Base-by-base conservation (phyloP, 2,329 filamentous ascomycete genomes). In the Sordariomycetes sp. region DNA sequence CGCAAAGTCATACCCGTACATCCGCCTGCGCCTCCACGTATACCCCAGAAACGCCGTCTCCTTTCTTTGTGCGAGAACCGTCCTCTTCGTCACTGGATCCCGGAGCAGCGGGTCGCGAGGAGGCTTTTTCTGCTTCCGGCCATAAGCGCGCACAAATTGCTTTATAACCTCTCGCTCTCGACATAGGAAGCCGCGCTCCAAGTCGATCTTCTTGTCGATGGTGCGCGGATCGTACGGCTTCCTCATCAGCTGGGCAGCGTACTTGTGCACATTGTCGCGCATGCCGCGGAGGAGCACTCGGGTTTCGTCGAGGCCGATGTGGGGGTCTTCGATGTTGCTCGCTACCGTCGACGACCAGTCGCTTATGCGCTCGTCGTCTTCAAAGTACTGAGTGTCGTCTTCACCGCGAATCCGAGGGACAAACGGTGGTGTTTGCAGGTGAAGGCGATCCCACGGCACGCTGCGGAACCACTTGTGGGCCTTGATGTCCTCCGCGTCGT, bases 401-500 rank as follows among this genome's bases (percentile, higher is more conserved):
- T 77, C 74, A 34, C 76, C 74, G 45, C 76, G 75, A 25, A 96
- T 84, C 10, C 82, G 78, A 0, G 92, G 92, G 1, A 95, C 74
- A 64, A 95, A 92, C 0, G 91, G 91, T 0, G 92, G 91, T 10
- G 74, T 74, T 57, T 82, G 78, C 36, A 79, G 71, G 64, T 94
- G 87, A 17, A 96, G 70, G 0, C 79, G 80, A 15, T 87, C 81
- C 94, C 90, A 97, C 1, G 82, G 79, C 17, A 95, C 81, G 54
- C 83, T 82, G 58, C 77, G 78, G 73, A 97, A 97, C 79, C 92
- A 97, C 12, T 82, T 81, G 70, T 97, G 94, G 3, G 78, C 72
- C 68, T 95, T 96, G 74, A 97, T 95, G 57, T 96, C 90, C 61
- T 88, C 82, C 1, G 89, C 91, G 65, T 95, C 91, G 60, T 94